Percentiles rank a stretch among this genome's conserved stretches.
These are phyloP conservation scores for Pisolithus sp. DNA, from an alignment of 768 basidiomycete species.

Conservation along the genomic window DNA sequence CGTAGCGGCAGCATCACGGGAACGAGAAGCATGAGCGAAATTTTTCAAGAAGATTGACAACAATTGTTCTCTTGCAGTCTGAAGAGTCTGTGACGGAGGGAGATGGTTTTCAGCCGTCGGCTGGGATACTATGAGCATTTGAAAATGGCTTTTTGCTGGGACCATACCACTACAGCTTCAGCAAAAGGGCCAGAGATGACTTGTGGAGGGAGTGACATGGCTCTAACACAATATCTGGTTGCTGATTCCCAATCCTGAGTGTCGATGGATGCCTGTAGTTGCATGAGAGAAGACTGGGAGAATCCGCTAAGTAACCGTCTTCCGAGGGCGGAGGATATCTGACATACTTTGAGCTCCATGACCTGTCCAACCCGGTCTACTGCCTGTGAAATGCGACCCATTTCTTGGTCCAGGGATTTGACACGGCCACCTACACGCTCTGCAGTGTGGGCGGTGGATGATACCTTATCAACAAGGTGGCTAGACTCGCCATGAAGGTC, in stretches of 20 bases:
- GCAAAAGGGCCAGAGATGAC: slow-evolving; percentile 83
- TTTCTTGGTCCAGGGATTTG: slow-evolving; percentile 84
- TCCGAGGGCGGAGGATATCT: slow-evolving; percentile 16
- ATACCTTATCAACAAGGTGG: slow-evolving; percentile 51
- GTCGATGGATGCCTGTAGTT: slow-evolving; percentile 57
- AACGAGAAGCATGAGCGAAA: slow-evolving; percentile 76
- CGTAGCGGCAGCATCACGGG: slow-evolving; percentile 78
- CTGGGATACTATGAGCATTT: slow-evolving; percentile 35
- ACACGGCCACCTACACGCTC: slow-evolving; percentile 92
- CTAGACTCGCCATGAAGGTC: slow-evolving; percentile 53
- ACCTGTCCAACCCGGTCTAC: slow-evolving; percentile 90
- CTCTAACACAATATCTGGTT: slow-evolving; percentile 82
- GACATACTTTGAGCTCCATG: slow-evolving; percentile 83
- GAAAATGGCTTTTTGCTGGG: not conserved
- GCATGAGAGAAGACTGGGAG: slow-evolving; percentile 56
- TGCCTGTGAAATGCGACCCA: slow-evolving; percentile 82
- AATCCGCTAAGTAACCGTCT: slow-evolving; percentile 9
- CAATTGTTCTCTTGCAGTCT: slow-evolving; percentile 66
- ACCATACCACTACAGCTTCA: slow-evolving; percentile 77
- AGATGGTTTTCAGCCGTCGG: slow-evolving; percentile 85
- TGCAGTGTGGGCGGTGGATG: slow-evolving; percentile 69
- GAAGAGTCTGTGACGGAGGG: slow-evolving; percentile 79
- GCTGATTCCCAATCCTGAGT: slow-evolving; percentile 94
- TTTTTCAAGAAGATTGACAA: slow-evolving; percentile 71
- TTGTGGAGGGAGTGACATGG: slow-evolving; percentile 75